Evolutionary conservation across 106 monocot genomes (phyloP).

Genomic region (Agapanthus africanus): DNA sequence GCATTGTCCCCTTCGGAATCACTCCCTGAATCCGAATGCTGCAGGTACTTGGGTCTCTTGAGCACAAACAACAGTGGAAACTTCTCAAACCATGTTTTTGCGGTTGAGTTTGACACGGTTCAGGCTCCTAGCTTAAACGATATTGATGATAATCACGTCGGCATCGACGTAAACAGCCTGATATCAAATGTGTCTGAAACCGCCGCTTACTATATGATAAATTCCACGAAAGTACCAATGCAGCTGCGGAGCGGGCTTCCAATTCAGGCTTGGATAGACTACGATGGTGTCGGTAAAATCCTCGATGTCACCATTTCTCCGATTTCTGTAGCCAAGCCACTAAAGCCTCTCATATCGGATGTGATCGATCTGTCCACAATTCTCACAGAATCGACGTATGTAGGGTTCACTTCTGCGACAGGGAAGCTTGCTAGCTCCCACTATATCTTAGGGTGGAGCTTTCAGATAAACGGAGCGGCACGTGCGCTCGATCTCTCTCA

Average conservation of each 20-base stretch:
- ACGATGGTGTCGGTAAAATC: constrained; percentile 1
- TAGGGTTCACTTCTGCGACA: not conserved
- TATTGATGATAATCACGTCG: not conserved
- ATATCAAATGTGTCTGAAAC: not conserved
- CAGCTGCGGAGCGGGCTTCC: not conserved
- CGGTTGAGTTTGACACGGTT: constrained; percentile 32
- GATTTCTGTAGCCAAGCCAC: constrained; percentile 14
- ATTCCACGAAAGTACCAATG: not conserved
- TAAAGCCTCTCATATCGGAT: constrained; percentile 3
- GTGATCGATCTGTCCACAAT: not conserved
- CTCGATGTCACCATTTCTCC: constrained; percentile 16
- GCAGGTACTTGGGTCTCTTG: constrained; percentile 30
- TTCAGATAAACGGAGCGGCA: not conserved
- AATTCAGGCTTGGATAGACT: constrained; percentile 13
- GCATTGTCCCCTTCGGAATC: constrained; percentile 24
- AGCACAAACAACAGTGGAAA: constrained; percentile 11
- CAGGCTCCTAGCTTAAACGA: not conserved
- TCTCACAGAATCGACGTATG: not conserved
- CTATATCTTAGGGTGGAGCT: constrained; percentile 17
- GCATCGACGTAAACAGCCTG: not conserved
- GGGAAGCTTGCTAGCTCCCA: not conserved
- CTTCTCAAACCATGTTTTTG: constrained; percentile 20
- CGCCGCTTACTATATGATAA: not conserved
- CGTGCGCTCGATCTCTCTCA: not conserved
- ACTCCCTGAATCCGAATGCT: constrained; percentile 9